Evolutionary conservation across 192 early-diverging fungal genomes (phyloP).

Genomic region (Backusella sp.): DNA sequence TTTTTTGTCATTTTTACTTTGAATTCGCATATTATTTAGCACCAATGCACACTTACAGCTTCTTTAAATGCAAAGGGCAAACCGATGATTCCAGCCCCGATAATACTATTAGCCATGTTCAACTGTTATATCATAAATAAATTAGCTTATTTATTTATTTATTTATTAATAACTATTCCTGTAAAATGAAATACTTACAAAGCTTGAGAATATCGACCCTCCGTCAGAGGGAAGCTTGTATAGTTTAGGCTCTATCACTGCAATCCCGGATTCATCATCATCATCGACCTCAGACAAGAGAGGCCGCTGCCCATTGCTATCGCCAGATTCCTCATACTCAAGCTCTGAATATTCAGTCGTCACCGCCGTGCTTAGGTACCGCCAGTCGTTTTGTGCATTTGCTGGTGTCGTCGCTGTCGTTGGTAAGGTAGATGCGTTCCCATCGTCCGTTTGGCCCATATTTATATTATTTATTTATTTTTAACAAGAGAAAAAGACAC

Average conservation of each 20-base stretch:
- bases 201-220: constrained; percentile 55
- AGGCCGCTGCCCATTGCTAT: neutral
- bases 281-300: constrained; percentile 15
- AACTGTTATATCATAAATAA: constrained; percentile 32
- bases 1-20: neutral
- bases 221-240: constrained; percentile 47
- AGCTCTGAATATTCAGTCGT: constrained; percentile 28
- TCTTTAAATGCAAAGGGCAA: constrained; percentile 84
- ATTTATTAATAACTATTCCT: neutral
- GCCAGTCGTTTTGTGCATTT: constrained; percentile 6
- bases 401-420: neutral
- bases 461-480: neutral
- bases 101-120: constrained; percentile 92
- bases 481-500: neutral
- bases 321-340: constrained; percentile 32
- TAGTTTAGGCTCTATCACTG: constrained; percentile 6
- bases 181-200: constrained; percentile 26
- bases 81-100: constrained; percentile 87
- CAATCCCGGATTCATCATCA: constrained; percentile 12
- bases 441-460: neutral
- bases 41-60: constrained; percentile 49
- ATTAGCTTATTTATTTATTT: neutral
- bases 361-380: neutral
- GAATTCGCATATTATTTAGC: neutral
- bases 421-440: neutral